These are phyloP conservation scores for Zostera marina DNA, from an alignment of 116 monocot genomes.

Conservation along the genomic window DNA sequence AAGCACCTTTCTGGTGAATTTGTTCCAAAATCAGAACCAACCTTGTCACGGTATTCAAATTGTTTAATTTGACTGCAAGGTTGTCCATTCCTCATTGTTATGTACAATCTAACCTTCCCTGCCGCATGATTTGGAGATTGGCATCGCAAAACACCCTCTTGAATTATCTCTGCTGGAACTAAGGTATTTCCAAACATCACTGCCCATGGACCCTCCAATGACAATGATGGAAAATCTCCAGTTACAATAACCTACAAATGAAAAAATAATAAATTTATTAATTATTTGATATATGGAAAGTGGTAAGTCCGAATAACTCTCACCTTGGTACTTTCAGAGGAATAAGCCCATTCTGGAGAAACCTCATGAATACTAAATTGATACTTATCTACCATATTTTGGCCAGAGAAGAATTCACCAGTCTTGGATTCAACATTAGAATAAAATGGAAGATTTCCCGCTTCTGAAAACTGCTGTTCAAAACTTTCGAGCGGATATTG, in stretches of 20 bases:
- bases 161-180: slow-evolving; percentile 72
- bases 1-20: slow-evolving; percentile 4
- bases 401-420: slow-evolving; percentile 4
- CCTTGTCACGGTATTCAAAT: slow-evolving; percentile 46
- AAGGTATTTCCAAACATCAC: slow-evolving; percentile 74
- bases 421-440: too few relatives aligned
- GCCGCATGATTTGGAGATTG: slow-evolving; percentile 39
- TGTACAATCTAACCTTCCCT: slow-evolving; percentile 43
- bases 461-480: slow-evolving; percentile 17
- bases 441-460: slow-evolving; percentile 23
- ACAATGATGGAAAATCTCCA: slow-evolving; percentile 55
- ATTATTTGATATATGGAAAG: background rate
- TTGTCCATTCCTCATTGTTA: slow-evolving; percentile 58
- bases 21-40: slow-evolving; percentile 5
- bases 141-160: slow-evolving; percentile 66
- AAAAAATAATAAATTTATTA: background rate
- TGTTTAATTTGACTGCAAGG: slow-evolving; percentile 62
- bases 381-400: slow-evolving; percentile 32
- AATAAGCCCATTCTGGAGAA: slow-evolving; percentile 85
- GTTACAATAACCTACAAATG: slow-evolving; percentile 56
- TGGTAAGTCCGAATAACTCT: background rate
- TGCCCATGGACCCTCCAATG: slow-evolving; percentile 38
- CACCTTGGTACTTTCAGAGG: slow-evolving; percentile 66
- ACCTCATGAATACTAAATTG: slow-evolving; percentile 66
- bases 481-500: slow-evolving; percentile 16